phyloP scores from a whole-genome alignment of 768 basidiomycete genomes.

The Mrakia frigida region DNA sequence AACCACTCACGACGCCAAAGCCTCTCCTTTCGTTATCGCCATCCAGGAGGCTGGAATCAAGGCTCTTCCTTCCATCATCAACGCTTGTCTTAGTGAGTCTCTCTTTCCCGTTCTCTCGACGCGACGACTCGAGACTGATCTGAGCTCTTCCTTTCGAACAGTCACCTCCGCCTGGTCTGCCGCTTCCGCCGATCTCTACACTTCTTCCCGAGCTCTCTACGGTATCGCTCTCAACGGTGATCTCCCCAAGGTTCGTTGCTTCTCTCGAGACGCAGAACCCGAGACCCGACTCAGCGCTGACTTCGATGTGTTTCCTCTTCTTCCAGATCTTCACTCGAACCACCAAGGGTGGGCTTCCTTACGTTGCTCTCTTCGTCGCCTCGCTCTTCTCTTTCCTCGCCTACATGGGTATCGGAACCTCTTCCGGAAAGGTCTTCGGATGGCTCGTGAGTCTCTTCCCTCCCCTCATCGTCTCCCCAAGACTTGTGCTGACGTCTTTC shows the following conservation, averaged over 20 bases:
- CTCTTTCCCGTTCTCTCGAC: too few relatives aligned
- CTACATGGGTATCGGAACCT: constrained; percentile 35
- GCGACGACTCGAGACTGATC: too few relatives aligned
- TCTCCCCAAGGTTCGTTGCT: constrained; percentile 55
- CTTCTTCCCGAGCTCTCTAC: constrained; percentile 69
- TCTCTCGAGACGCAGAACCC: too few relatives aligned
- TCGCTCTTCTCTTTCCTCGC: constrained; percentile 42
- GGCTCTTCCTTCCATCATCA: constrained; percentile 66
- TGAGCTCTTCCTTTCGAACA: too few relatives aligned
- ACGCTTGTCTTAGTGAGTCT: constrained; percentile 34
- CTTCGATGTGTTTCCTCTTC: too few relatives aligned
- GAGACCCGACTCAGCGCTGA: too few relatives aligned
- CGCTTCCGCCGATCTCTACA: constrained; percentile 81
- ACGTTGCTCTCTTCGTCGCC: constrained; percentile 63
- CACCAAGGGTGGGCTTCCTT: constrained; percentile 68
- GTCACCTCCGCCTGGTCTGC: constrained; percentile 90
- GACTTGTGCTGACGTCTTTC: too few relatives aligned
- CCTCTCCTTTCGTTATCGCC: constrained; percentile 88
- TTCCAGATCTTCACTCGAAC: constrained; percentile 60
- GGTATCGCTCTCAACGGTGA: constrained; percentile 73
- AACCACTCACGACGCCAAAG: constrained; percentile 60
- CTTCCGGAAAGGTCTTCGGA: constrained; percentile 63
- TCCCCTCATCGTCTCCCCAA: too few relatives aligned
- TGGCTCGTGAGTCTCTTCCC: constrained; percentile 51
- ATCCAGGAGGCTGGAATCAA: constrained; percentile 70